phyloP scores from a whole-genome alignment of 2,329 filamentous ascomycete genomes.

The Colletotrichum salicis region DNA sequence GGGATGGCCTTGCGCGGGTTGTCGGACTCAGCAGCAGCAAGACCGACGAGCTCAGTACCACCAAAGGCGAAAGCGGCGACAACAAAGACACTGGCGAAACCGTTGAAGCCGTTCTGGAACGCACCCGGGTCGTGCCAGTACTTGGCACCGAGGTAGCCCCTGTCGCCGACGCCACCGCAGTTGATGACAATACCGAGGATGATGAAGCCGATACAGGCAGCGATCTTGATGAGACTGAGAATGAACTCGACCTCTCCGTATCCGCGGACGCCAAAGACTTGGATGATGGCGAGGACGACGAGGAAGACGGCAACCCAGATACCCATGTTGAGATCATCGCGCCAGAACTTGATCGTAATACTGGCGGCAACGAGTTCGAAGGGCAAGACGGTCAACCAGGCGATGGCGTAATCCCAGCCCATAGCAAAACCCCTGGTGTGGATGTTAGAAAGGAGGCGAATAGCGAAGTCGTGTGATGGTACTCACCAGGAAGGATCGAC shows the following conservation, averaged over 20 bases:
- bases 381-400: conserved; percentile 77
- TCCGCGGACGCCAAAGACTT: conserved; percentile 64
- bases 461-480: not conserved
- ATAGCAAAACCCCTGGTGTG: conserved; percentile 60
- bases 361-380: conserved; percentile 79
- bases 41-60: conserved; percentile 40
- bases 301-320: conserved; percentile 63
- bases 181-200: conserved; percentile 40
- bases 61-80: conserved; percentile 37
- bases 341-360: conserved; percentile 77
- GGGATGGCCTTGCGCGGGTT: conserved; percentile 41
- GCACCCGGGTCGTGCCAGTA: conserved; percentile 40
- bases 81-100: conserved; percentile 38
- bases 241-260: conserved; percentile 70
- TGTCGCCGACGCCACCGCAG: conserved; percentile 36
- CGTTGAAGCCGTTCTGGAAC: conserved; percentile 40
- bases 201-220: conserved; percentile 33
- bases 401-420: conserved; percentile 64
- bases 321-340: conserved; percentile 58
- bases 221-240: conserved; percentile 66
- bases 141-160: conserved; percentile 37
- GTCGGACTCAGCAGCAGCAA: conserved; percentile 39
- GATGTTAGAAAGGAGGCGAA: conserved; percentile 25
- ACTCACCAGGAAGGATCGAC: conserved; percentile 69
- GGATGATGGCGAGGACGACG: conserved; percentile 58